These are phyloP conservation scores for Colletotrichum lupini DNA, from an alignment of 2,329 filamentous ascomycete species.

Conservation along the genomic window DNA sequence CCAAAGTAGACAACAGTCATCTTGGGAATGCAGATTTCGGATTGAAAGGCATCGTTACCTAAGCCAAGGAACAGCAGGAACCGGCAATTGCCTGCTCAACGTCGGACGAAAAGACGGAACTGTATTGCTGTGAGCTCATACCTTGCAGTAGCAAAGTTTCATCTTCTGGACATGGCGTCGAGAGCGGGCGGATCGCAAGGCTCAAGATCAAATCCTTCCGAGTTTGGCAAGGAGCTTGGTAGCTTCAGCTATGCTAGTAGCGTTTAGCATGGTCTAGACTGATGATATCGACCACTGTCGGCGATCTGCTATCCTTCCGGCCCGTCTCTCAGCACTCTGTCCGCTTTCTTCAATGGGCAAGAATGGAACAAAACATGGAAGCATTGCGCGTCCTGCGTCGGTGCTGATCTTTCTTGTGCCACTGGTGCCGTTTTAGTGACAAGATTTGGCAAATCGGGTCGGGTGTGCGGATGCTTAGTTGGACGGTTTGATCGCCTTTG, in stretches of 20 bases:
- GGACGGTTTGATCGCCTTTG: conserved; percentile 16
- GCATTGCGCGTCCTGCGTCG: conserved; percentile 30
- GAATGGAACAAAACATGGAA: conserved; percentile 3
- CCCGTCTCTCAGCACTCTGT: not conserved
- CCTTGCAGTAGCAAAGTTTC: conserved; percentile 29
- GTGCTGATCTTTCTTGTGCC: conserved; percentile 23
- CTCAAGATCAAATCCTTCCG: conserved; percentile 3
- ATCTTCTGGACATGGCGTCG: conserved; percentile 29
- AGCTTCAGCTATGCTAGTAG: conserved; percentile 4
- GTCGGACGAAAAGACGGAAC: conserved; percentile 14
- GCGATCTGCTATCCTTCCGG: not conserved
- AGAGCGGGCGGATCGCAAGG: conserved; percentile 23
- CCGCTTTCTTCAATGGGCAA: not conserved
- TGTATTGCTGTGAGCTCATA: not conserved
- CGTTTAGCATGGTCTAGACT: conserved; percentile 6
- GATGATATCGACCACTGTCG: not conserved
- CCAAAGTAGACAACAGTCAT: not conserved
- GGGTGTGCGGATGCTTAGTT: not conserved
- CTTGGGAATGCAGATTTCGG: not conserved
- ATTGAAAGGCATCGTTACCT: conserved; percentile 18
- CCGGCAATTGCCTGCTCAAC: conserved; percentile 8
- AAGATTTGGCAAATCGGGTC: conserved; percentile 9
- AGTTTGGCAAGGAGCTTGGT: conserved; percentile 8
- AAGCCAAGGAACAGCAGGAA: conserved; percentile 8
- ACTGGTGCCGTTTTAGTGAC: conserved; percentile 23